Evolutionary conservation across 768 basidiomycete genomes (phyloP).

Genomic region (Podaxis sp.): DNA sequence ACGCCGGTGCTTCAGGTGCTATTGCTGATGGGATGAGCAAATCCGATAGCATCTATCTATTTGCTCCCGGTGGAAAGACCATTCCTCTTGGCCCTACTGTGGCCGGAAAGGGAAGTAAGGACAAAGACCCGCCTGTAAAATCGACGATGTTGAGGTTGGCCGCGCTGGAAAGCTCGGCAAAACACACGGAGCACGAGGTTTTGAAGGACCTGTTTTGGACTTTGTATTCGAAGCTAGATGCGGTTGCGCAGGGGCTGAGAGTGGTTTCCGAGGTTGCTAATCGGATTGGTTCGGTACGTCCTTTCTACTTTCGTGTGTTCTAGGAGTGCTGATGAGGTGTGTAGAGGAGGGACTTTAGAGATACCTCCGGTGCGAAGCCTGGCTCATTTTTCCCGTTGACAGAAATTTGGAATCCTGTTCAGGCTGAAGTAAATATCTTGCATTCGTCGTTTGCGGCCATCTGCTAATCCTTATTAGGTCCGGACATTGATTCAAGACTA

Average conservation of each 20-base stretch:
- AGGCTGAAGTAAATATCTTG: slow-evolving; percentile 69
- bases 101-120: slow-evolving; percentile 1
- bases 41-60: slow-evolving; percentile 55
- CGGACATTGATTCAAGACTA: slow-evolving; percentile 84
- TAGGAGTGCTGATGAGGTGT: slow-evolving; percentile 12
- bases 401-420: slow-evolving; percentile 87
- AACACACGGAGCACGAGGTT: slow-evolving; percentile 79
- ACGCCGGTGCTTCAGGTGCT: slow-evolving; percentile 40
- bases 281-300: slow-evolving; percentile 85
- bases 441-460: slow-evolving; percentile 6
- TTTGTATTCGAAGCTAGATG: slow-evolving; percentile 91
- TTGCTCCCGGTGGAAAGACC: slow-evolving; percentile 31
- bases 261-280: slow-evolving; percentile 89
- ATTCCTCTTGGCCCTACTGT: slow-evolving; percentile 19
- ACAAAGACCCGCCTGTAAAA: slow-evolving; percentile 35
- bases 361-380: slow-evolving; percentile 75
- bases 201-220: slow-evolving; percentile 96
- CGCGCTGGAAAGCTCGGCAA: slow-evolving; percentile 71
- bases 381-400: slow-evolving; percentile 76
- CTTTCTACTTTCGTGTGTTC: slow-evolving; percentile 1
- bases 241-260: slow-evolving; percentile 87
- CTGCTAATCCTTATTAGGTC: slow-evolving; percentile 47
- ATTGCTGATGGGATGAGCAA: slow-evolving; percentile 33
- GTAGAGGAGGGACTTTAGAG: slow-evolving; percentile 89
- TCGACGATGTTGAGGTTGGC: slow-evolving; percentile 63